Conservation (phyloP, 768 basidiomycete genomes). For the Termitomyces sp. region DNA sequence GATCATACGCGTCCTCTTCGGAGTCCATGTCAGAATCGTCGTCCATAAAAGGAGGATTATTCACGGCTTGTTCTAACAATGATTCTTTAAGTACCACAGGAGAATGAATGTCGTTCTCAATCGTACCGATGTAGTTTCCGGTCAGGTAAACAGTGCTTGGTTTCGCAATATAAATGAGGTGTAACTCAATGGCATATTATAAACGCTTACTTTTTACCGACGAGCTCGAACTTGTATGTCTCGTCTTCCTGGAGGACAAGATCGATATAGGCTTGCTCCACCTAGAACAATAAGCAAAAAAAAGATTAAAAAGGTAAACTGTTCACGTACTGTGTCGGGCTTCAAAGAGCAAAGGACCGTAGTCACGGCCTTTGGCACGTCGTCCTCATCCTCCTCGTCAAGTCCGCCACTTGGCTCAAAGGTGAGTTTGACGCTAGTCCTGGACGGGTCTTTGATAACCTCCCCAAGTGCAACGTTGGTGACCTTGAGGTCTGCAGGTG, state of each 20-base stretch:
- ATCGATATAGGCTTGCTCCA: slow-evolving; percentile 71
- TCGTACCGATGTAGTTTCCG: slow-evolving; percentile 78
- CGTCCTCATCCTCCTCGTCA: slow-evolving; percentile 37
- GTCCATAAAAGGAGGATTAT: slow-evolving; percentile 43
- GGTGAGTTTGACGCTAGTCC: slow-evolving; percentile 65
- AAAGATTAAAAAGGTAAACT: background rate
- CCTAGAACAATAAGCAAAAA: slow-evolving; percentile 32
- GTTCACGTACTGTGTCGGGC: slow-evolving; percentile 62
- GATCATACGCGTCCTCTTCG: slow-evolving; percentile 43
- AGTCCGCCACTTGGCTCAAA: slow-evolving; percentile 35
- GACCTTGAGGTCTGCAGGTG: slow-evolving; percentile 67
- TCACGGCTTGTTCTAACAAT: slow-evolving; percentile 45
- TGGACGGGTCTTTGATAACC: slow-evolving; percentile 53
- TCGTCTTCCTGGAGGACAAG: slow-evolving; percentile 64
- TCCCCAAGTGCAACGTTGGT: slow-evolving; percentile 83
- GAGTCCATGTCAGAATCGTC: slow-evolving; percentile 44
- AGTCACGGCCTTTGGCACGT: slow-evolving; percentile 27
- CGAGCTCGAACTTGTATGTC: slow-evolving; percentile 61
- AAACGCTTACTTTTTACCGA: slow-evolving; percentile 73
- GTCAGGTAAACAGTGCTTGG: slow-evolving; percentile 67
- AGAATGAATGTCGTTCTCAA: background rate
- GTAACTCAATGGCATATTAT: background rate
- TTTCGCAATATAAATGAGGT: background rate
- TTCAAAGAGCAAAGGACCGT: slow-evolving; percentile 77
- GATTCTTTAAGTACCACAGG: background rate